A percentile compares a stretch with the other conserved stretches of the same genome.
Evolutionary conservation across 176 grass and related monocot genomes (phyloP).

Genomic region (Aegilops tauschii): DNA sequence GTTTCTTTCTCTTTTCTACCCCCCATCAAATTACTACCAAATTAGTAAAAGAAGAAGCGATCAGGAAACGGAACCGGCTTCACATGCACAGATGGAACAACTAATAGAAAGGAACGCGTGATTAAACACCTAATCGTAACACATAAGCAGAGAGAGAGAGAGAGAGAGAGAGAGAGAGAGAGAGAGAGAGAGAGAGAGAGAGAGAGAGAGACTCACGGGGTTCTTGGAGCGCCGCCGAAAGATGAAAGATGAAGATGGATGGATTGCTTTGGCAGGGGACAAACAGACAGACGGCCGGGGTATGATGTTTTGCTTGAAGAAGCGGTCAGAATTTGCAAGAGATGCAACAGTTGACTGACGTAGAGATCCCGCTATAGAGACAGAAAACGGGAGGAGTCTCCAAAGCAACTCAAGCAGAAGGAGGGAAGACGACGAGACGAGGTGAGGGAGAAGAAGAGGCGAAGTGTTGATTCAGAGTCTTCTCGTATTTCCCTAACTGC

Average conservation of each 20-base stretch:
- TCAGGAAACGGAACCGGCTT: no score
- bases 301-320: conserved; percentile 31
- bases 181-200: not conserved
- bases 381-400: conserved; percentile 6
- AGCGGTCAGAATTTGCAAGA: conserved; percentile 23
- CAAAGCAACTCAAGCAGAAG: not conserved
- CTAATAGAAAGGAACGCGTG: no score
- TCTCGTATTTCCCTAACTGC: not conserved
- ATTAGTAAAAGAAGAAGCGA: no score
- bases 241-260: not conserved
- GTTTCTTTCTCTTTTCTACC: no score
- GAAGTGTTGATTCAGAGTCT: no score
- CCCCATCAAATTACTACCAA: no score
- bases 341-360: conserved; percentile 21
- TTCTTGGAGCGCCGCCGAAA: not conserved
- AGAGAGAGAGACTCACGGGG: conserved; percentile 14
- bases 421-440: not conserved
- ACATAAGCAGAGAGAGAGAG: not conserved
- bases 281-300: not conserved
- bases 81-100: no score
- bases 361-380: conserved; percentile 10
- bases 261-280: conserved; percentile 11
- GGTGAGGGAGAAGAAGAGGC: not conserved
- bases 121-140: no score
- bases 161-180: not conserved